A percentile compares a stretch with the other conserved stretches of the same genome.
These are phyloP conservation scores for Xylariaceae sp. DNA, from an alignment of 2,329 filamentous ascomycete genomes.

Conservation along the genomic window DNA sequence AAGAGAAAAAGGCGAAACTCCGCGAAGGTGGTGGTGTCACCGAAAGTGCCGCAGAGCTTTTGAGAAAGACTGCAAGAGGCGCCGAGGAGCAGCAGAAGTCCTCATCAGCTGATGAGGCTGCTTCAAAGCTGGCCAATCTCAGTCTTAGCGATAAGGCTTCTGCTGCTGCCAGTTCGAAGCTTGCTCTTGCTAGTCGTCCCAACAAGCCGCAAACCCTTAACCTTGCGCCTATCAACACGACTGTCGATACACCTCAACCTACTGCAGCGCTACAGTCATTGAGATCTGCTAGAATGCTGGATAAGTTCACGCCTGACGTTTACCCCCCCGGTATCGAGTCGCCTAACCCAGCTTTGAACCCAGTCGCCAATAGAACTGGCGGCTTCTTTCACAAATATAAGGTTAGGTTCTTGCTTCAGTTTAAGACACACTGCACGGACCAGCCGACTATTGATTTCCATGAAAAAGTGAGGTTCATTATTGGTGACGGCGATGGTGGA, in stretches of 20 bases:
- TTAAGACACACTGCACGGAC: constrained; percentile 93
- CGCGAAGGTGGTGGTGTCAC: constrained; percentile 36
- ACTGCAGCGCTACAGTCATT: constrained; percentile 91
- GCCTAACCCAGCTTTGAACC: constrained; percentile 86
- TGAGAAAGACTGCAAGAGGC: constrained; percentile 34
- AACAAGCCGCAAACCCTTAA: constrained; percentile 84
- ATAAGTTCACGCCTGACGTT: constrained; percentile 68
- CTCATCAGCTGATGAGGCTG: constrained; percentile 37
- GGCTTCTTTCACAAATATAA: constrained; percentile 89
- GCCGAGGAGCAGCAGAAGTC: constrained; percentile 36
- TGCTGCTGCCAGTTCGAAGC: constrained; percentile 44
- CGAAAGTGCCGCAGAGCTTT: constrained; percentile 46
- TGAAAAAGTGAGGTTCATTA: constrained; percentile 75
- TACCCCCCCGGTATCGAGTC: constrained; percentile 83
- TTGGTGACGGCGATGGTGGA: constrained; percentile 68
- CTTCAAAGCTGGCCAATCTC: constrained; percentile 48
- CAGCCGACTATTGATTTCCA: constrained; percentile 94
- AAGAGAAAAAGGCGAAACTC: constrained; percentile 59
- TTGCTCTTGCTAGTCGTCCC: constrained; percentile 50
- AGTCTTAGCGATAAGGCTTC: constrained; percentile 49
- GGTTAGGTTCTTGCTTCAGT: constrained; percentile 90
- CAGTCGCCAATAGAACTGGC: constrained; percentile 70
- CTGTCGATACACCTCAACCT: constrained; percentile 84
- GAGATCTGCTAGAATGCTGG: constrained; percentile 83
- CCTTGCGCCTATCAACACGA: constrained; percentile 70